Conservation (phyloP, 345 rosid species). For the Camelina hispida region DNA sequence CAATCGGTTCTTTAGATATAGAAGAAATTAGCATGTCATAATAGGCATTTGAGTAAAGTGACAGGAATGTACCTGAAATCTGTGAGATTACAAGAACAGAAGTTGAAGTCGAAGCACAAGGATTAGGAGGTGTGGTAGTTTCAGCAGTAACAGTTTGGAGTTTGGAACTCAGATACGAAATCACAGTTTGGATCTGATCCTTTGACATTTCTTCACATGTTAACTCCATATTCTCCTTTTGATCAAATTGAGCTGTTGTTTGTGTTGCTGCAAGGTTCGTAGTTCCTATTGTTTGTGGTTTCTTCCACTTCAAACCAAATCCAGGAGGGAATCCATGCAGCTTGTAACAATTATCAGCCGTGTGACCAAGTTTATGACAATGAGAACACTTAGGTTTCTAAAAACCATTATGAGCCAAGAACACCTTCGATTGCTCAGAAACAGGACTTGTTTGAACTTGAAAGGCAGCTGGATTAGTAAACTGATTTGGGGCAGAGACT, state of each 20-base stretch:
- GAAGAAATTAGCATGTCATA: background rate
- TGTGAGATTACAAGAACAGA: too few species aligned
- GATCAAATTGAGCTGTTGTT: too few species aligned
- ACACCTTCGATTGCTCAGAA: too few species aligned
- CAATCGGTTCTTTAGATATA: background rate
- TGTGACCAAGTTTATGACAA: background rate
- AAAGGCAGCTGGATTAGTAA: background rate
- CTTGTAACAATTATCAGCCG: background rate
- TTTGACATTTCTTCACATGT: too few species aligned
- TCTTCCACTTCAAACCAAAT: too few species aligned
- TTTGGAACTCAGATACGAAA: background rate
- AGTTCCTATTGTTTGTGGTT: too few species aligned
- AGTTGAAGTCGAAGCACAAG: background rate
- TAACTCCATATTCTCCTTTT: too few species aligned
- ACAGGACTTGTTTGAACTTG: background rate
- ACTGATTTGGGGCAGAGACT: too few species aligned
- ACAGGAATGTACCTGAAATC: too few species aligned
- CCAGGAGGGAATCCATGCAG: background rate
- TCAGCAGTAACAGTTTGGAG: background rate
- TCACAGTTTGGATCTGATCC: background rate
- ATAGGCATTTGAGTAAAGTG: too few species aligned
- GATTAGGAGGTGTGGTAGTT: fast-evolving
- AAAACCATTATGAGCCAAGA: too few species aligned
- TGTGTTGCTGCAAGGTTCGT: too few species aligned
- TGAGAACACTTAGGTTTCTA: background rate